These are phyloP conservation scores for Ascomycota sp. DNA, from an alignment of 2,329 filamentous ascomycete species.

Conservation along the genomic window DNA sequence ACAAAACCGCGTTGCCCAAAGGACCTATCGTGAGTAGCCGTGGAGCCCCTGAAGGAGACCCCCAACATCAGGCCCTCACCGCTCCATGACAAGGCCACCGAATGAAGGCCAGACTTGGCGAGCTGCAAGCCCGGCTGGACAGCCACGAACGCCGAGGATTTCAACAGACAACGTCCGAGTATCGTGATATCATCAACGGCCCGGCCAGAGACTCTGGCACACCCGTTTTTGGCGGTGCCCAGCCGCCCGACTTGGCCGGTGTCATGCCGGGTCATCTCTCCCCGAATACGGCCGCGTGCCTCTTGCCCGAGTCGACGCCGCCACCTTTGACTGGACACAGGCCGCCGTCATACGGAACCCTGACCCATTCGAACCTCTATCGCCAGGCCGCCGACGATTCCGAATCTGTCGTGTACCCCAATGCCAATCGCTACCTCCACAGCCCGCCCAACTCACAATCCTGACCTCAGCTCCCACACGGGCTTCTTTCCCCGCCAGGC, in stretches of 20 bases:
- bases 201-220: too few relatives aligned
- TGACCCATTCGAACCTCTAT: slow-evolving; percentile 4
- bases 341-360: slow-evolving; percentile 1
- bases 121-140: slow-evolving; percentile 11
- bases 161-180: slow-evolving; percentile 1
- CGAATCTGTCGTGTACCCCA: slow-evolving; percentile 3
- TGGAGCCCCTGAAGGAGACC: too few relatives aligned
- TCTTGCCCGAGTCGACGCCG: background rate
- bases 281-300: background rate
- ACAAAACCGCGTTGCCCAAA: slow-evolving; percentile 12
- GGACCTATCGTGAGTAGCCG: slow-evolving; percentile 11
- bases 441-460: slow-evolving; percentile 5
- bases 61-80: background rate
- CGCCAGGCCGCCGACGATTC: slow-evolving; percentile 3
- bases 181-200: too few relatives aligned
- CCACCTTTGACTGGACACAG: slow-evolving; percentile 3
- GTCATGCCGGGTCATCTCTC: too few relatives aligned
- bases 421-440: slow-evolving; percentile 3
- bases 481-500: slow-evolving; percentile 5
- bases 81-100: slow-evolving; percentile 8
- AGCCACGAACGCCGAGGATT: slow-evolving; percentile 6
- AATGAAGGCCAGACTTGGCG: slow-evolving; percentile 11
- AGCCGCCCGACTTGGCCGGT: too few relatives aligned
- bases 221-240: too few relatives aligned
- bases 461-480: slow-evolving; percentile 3